Conservation (phyloP, 441 rosid genomes). For the Adansonia madagascariensis region DNA sequence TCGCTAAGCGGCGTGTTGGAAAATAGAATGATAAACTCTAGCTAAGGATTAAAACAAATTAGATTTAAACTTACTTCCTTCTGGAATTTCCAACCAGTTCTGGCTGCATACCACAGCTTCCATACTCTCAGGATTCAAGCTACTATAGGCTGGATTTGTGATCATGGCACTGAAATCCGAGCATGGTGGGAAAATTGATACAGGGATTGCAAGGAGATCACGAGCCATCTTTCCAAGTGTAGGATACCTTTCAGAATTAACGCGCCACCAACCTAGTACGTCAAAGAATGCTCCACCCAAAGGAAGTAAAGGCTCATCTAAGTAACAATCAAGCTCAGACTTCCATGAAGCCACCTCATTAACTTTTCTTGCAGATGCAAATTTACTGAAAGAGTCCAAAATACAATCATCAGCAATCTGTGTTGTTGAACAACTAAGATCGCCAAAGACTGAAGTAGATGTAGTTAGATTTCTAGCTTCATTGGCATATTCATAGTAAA, state of each 20-base stretch:
- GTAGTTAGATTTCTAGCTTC: background rate
- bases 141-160: background rate
- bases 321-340: background rate
- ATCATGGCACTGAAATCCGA: background rate
- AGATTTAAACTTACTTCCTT: background rate
- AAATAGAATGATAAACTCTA: too few species aligned
- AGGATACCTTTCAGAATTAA: background rate
- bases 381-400: background rate
- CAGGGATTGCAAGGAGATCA: background rate
- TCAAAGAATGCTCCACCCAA: background rate
- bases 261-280: background rate
- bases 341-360: background rate
- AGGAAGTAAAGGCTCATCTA: background rate
- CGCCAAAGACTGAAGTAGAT: background rate
- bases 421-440: background rate
- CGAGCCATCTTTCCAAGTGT: background rate
- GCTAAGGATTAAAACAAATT: background rate
- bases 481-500: background rate
- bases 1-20: background rate
- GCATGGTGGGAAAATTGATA: background rate
- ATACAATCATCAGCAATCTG: background rate
- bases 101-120: background rate
- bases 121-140: background rate
- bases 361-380: background rate
- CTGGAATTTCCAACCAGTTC: conserved; percentile 1